Evolutionary conservation across 2,329 filamentous ascomycete genomes (phyloP), one percentile per base, ranked within the genome.

Genomic region (Colletotrichum lupini): DNA sequence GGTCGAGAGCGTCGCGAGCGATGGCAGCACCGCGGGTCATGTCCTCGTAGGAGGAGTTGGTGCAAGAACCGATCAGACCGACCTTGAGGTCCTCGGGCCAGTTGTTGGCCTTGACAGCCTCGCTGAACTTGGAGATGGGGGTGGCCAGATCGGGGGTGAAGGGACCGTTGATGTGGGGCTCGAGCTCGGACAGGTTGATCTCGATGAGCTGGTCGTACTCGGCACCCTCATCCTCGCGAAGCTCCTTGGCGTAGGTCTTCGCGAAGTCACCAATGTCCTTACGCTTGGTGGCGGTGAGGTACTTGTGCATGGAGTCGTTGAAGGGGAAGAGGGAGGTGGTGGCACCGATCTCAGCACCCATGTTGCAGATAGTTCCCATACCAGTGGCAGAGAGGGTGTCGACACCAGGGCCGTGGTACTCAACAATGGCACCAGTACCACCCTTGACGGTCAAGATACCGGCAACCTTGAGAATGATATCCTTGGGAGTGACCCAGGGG

Each of bases 11-110:
- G 83, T 98, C 95, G 78, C 92, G 92, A 76, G 94, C 96, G 82
- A 98, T 98, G 75, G 94, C 95, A 75, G 95, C 95, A 77, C 93
- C 95, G 77, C 97, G 94, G 79, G 89, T 91, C 92, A 94, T 94
- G 80, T 94, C 93, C 85, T 83, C 80, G 65, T 82, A 82, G 2
- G 81, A 82, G 16, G 80, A 82, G 88, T 94, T 94, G 76, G 92
- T 94, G 90, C 92, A 94, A 78, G 92, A 94, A 76, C 92, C 92
- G 79, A 95, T 94, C 66, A 94, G 86, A 81, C 92, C 92, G 77
- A 94, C 92, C 85, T 93, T 94, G 76, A 94, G 85, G 79, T 94
- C 92, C 83, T 93, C 89, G 24, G 92, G 92, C 92, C 92, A 94
- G 81, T 90, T 90, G 85, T 94, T 93, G 78, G 88, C 87, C 83